A percentile compares a stretch with the other conserved stretches of the same genome.
These are phyloP conservation scores for Bacidia gigantensis DNA, from an alignment of 495 filamentous ascomycete genomes.

Conservation along the genomic window DNA sequence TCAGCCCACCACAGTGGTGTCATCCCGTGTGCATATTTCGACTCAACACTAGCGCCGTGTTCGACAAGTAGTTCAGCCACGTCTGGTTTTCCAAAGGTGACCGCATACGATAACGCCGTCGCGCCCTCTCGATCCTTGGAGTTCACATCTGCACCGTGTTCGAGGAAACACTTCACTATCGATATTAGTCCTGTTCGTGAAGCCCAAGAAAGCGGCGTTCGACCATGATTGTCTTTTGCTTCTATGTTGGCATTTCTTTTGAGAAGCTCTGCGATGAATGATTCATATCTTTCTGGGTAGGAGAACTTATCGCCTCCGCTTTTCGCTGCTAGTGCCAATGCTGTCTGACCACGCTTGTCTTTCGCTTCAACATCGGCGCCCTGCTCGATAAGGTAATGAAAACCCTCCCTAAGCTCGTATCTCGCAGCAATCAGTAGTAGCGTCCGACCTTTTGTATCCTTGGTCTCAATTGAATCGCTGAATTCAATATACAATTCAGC, in stretches of 20 bases:
- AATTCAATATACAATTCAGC: too few species aligned
- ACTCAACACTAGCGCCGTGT: conserved; percentile 10
- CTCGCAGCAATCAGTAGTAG: too few species aligned
- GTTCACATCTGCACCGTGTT: neutral
- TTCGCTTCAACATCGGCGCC: too few species aligned
- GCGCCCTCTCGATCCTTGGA: neutral
- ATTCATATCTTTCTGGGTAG: too few species aligned
- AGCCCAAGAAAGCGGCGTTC: conserved; percentile 27
- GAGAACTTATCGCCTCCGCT: too few species aligned
- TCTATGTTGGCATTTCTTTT: conserved; percentile 13
- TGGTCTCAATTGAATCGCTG: too few species aligned
- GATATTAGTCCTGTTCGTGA: neutral
- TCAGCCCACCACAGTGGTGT: conserved; percentile 6
- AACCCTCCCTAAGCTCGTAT: too few species aligned
- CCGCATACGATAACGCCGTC: conserved; percentile 2
- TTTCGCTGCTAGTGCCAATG: too few species aligned
- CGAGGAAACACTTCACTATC: neutral
- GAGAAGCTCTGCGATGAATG: too few species aligned
- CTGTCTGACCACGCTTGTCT: too few species aligned
- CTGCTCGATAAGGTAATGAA: too few species aligned
- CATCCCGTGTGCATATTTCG: neutral
- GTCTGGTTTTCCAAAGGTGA: neutral
- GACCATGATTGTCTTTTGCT: conserved; percentile 19
- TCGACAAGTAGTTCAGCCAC: conserved; percentile 6
- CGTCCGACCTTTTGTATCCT: too few species aligned